Conservation (phyloP, 1,139 yeast genomes). For the Suhomyces maxii region DNA sequence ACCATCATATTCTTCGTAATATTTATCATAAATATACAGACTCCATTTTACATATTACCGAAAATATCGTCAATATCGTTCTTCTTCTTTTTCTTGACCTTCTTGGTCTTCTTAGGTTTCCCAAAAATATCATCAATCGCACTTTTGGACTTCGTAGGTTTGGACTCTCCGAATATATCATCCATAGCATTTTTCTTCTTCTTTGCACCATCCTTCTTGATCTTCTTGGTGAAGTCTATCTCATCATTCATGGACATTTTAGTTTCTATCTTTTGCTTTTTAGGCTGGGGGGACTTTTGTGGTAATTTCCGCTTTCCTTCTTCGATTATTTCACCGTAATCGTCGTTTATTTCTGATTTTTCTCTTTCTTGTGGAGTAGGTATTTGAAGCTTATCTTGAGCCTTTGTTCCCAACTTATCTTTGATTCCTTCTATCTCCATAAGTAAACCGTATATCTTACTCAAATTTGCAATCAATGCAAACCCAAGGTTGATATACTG, state of each 20-base stretch:
- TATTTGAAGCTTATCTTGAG: no score
- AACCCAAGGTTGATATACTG: slow-evolving; percentile 78
- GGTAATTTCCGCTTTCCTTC: slow-evolving; percentile 15
- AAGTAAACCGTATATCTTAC: slow-evolving; percentile 44
- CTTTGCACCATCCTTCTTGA: slow-evolving; percentile 11
- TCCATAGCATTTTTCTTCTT: slow-evolving; percentile 17
- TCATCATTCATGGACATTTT: background rate
- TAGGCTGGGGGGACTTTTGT: background rate
- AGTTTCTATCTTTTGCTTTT: background rate
- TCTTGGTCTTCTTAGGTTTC: slow-evolving; percentile 7
- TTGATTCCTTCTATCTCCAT: slow-evolving; percentile 23
- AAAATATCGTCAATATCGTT: slow-evolving; percentile 62
- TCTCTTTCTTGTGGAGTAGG: background rate
- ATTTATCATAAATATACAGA: background rate
- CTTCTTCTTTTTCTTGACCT: slow-evolving; percentile 38
- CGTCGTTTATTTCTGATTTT: slow-evolving; percentile 17
- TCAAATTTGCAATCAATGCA: slow-evolving; percentile 58
- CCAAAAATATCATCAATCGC: slow-evolving; percentile 26
- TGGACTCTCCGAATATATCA: slow-evolving; percentile 17
- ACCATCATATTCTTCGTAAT: slow-evolving; percentile 1
- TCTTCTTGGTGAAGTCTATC: slow-evolving; percentile 6
- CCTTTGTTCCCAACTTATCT: background rate
- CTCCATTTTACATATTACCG: slow-evolving; percentile 27
- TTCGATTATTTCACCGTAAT: slow-evolving; percentile 6
- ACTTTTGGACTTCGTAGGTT: slow-evolving; percentile 14